Percentiles rank a stretch among this genome's conserved stretches.
Conservation (phyloP, 306 rosid species). For the Medicago arabica region DNA sequence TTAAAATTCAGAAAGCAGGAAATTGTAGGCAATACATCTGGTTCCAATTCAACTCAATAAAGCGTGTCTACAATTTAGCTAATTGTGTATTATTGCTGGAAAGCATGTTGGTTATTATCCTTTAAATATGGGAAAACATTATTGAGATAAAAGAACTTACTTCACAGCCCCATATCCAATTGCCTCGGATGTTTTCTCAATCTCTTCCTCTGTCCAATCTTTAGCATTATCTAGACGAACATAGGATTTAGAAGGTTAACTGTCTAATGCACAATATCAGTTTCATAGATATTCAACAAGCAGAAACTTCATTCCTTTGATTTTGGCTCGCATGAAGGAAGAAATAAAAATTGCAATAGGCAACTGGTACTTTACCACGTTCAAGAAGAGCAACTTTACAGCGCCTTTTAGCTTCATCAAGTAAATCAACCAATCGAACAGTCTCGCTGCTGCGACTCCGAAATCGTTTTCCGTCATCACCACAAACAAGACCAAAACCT, state of each 20-base stretch:
- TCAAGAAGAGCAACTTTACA: constrained; percentile 71
- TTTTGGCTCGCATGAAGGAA: neutral
- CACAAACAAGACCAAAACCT: constrained; percentile 96
- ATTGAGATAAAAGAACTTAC: constrained; percentile 42
- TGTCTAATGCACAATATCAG: neutral
- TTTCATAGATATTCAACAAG: neutral
- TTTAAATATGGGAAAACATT: neutral
- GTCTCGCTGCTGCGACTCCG: constrained; percentile 82
- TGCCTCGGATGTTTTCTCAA: constrained; percentile 73
- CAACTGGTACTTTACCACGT: constrained; percentile 67
- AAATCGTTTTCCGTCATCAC: constrained; percentile 91
- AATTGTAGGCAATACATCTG: neutral
- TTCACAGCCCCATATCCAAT: constrained; percentile 61
- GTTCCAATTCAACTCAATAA: neutral
- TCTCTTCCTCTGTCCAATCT: constrained; percentile 71
- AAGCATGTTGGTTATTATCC: constrained; percentile 4
- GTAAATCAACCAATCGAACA: constrained; percentile 55
- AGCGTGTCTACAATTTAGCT: neutral
- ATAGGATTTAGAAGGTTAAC: constrained; percentile 7
- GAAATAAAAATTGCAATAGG: constrained; percentile 7
- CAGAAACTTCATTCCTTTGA: neutral
- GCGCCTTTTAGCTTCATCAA: constrained; percentile 92
- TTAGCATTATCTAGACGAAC: constrained; percentile 12
- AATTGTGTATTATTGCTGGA: neutral
- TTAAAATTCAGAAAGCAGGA: neutral